Evolutionary conservation across 2,329 filamentous ascomycete genomes (phyloP).

Genomic region (Xylariales sp.): DNA sequence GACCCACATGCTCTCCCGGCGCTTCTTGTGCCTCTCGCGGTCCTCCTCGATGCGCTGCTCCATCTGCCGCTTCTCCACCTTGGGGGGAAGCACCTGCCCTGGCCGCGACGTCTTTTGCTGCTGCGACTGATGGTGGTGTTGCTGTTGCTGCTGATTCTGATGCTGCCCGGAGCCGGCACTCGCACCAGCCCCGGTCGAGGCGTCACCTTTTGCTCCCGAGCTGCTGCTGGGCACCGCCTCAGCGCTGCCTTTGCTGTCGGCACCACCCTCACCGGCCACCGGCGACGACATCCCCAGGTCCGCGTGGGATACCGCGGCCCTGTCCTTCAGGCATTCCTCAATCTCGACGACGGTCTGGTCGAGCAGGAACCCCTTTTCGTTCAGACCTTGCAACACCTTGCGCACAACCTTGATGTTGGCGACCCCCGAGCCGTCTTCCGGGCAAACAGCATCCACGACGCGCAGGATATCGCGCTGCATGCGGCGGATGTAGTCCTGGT

Average conservation of each 20-base stretch:
- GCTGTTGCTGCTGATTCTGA: too few relatives aligned
- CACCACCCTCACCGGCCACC: conserved; percentile 31
- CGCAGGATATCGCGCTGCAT: conserved; percentile 89
- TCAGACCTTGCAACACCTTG: conserved; percentile 67
- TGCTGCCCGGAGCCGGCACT: too few relatives aligned
- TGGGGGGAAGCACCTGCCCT: neutral
- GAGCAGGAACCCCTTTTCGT: conserved; percentile 68
- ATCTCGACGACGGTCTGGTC: conserved; percentile 72
- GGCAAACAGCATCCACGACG: conserved; percentile 88
- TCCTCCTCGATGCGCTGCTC: conserved; percentile 98
- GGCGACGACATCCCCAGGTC: conserved; percentile 52
- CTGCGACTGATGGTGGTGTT: too few relatives aligned
- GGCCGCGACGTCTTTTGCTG: neutral
- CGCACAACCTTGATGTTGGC: conserved; percentile 92
- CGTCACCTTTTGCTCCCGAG: too few relatives aligned
- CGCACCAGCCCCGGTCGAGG: neutral
- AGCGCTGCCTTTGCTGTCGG: conserved; percentile 30
- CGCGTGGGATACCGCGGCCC: conserved; percentile 65
- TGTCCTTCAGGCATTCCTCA: conserved; percentile 75
- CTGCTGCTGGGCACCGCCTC: neutral
- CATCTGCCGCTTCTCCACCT: conserved; percentile 78
- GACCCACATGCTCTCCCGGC: conserved; percentile 91
- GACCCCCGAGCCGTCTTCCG: conserved; percentile 78
- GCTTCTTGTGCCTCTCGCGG: conserved; percentile 85
- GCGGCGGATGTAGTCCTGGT: conserved; percentile 87